phyloP scores from a whole-genome alignment of 2,329 filamentous ascomycete species.

The Aureobasidium sp. region DNA sequence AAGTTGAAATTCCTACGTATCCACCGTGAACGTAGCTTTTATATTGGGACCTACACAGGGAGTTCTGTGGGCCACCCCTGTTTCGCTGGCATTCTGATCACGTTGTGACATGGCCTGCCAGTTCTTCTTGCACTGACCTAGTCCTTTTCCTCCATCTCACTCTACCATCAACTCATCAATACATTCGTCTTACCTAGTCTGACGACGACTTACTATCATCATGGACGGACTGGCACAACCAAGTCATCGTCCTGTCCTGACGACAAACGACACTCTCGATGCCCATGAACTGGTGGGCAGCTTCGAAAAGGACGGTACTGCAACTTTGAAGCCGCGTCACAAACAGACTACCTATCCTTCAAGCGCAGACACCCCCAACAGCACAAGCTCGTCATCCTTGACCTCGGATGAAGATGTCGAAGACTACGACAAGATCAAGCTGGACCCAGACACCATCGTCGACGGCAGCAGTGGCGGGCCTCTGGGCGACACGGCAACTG shows the following conservation, averaged over 20 bases:
- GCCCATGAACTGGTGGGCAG: conserved; percentile 21
- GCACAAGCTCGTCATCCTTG: conserved; percentile 2
- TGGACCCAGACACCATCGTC: conserved; percentile 32
- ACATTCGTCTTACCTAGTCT: not conserved
- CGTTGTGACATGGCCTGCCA: not conserved
- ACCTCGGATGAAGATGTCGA: conserved; percentile 33
- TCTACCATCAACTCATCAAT: not conserved
- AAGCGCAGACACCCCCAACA: not conserved
- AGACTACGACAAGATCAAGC: conserved; percentile 34
- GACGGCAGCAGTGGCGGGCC: conserved; percentile 24
- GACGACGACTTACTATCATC: not conserved
- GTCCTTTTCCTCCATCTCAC: not conserved
- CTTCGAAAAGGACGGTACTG: conserved; percentile 20
- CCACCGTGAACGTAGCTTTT: not conserved
- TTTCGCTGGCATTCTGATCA: not conserved
- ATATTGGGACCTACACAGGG: not conserved
- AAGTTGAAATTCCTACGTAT: not conserved
- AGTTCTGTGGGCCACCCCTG: not conserved
- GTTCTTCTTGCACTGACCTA: not conserved
- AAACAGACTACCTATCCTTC: not conserved
- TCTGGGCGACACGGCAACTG: not conserved
- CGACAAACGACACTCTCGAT: conserved; percentile 21
- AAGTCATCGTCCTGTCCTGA: conserved; percentile 17
- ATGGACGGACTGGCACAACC: not conserved
- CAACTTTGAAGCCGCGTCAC: conserved; percentile 17